Conservation (phyloP, 306 rosid species). For the Fragaria vesca region DNA sequence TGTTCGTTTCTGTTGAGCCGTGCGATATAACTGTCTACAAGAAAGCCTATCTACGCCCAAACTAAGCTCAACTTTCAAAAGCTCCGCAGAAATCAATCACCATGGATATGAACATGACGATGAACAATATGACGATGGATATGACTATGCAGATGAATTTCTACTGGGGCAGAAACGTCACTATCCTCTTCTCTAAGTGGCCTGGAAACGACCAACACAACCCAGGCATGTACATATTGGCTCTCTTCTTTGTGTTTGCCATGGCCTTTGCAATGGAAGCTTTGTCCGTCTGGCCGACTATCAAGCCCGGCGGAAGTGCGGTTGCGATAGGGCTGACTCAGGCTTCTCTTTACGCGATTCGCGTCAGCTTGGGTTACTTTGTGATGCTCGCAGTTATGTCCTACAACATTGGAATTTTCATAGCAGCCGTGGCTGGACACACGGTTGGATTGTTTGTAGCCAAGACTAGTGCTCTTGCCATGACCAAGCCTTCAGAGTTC, state of each 20-base stretch:
- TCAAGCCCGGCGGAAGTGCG: conserved; percentile 25
- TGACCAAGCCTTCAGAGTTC: conserved; percentile 13
- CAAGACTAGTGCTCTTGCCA: conserved; percentile 35
- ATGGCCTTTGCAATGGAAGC: conserved; percentile 46
- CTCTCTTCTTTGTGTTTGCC: conserved; percentile 49
- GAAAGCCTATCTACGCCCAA: neutral
- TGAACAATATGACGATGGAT: conserved; percentile 22
- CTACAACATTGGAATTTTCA: conserved; percentile 60
- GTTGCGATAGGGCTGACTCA: conserved; percentile 21
- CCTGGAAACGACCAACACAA: conserved; percentile 44
- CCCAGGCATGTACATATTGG: conserved; percentile 54
- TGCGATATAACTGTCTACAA: neutral
- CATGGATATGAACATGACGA: neutral
- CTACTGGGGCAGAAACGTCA: conserved; percentile 69
- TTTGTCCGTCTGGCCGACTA: conserved; percentile 34
- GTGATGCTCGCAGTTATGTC: conserved; percentile 82
- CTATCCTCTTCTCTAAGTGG: conserved; percentile 56
- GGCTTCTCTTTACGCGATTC: conserved; percentile 34
- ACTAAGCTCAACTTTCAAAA: neutral
- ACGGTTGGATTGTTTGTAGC: conserved; percentile 54
- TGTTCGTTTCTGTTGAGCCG: neutral
- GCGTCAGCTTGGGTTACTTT: conserved; percentile 46
- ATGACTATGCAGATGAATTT: conserved; percentile 52
- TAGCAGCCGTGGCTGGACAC: conserved; percentile 67
- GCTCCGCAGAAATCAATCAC: neutral